These are phyloP conservation scores for Erucastrum elatum DNA, from an alignment of 345 rosid species.

Conservation along the genomic window DNA sequence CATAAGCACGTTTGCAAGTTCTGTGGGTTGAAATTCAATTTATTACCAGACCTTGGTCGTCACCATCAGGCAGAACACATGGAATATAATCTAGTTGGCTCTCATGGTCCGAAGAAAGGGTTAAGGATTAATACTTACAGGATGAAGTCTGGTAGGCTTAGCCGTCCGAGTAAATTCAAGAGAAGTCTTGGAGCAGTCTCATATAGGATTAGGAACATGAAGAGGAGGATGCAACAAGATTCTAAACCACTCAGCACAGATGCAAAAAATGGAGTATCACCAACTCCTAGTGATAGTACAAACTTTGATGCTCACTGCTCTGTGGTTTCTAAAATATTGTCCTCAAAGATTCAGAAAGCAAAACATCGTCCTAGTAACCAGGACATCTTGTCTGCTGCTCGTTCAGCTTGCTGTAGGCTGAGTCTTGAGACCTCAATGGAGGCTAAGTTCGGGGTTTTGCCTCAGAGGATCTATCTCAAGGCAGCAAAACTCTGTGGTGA, in stretches of 20 bases:
- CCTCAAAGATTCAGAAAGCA: constrained; percentile 67
- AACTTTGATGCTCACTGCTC: constrained; percentile 64
- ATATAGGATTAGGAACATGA: constrained; percentile 73
- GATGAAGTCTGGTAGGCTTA: constrained; percentile 89
- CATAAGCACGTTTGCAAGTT: constrained; percentile 75
- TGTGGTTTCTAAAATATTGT: constrained; percentile 63
- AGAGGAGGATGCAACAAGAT: constrained; percentile 77
- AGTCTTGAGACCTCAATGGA: constrained; percentile 77
- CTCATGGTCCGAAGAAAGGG: constrained; percentile 70
- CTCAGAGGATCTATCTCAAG: constrained; percentile 73
- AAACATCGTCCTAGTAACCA: constrained; percentile 84
- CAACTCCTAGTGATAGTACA: constrained; percentile 41
- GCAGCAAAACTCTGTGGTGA: constrained; percentile 97
- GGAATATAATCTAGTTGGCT: constrained; percentile 58
- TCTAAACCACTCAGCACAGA: constrained; percentile 51
- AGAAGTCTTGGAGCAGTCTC: constrained; percentile 80
- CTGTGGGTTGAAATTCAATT: constrained; percentile 88
- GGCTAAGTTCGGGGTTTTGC: constrained; percentile 69
- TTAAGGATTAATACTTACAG: constrained; percentile 64
- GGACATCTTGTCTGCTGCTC: constrained; percentile 77
- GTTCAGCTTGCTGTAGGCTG: constrained; percentile 81
- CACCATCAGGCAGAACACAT: constrained; percentile 99
- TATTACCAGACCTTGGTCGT: constrained; percentile 96
- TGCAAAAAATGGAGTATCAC: constrained; percentile 37
- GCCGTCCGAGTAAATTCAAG: constrained; percentile 74